A percentile compares a stretch with the other conserved stretches of the same genome.
Conservation (phyloP, 345 rosid genomes). For the Salix brachista region DNA sequence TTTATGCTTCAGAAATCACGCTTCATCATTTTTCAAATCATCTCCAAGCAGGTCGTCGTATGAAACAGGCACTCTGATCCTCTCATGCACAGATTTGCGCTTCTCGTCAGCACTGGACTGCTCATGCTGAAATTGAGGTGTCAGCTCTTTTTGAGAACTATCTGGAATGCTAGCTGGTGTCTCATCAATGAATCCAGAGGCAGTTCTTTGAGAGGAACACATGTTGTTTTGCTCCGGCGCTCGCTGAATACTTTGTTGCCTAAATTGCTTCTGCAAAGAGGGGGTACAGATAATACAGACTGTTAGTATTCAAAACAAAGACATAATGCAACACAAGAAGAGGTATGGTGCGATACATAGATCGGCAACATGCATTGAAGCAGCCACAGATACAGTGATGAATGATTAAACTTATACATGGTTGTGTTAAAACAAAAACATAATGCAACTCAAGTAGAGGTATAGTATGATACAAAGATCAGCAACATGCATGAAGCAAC, state of each 20-base stretch:
- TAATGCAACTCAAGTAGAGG: not conserved
- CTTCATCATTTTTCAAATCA: conserved; percentile 17
- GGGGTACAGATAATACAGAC: not conserved
- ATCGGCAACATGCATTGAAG: not conserved
- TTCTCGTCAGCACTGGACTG: conserved; percentile 34
- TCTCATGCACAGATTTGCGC: conserved; percentile 58
- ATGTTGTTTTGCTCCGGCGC: conserved; percentile 28
- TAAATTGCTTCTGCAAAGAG: conserved; percentile 76
- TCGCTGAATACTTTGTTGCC: conserved; percentile 39
- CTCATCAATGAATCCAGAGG: conserved; percentile 25
- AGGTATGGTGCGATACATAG: not conserved
- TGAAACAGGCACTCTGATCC: conserved; percentile 81
- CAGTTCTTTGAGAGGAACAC: conserved; percentile 28
- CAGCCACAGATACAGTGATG: not conserved
- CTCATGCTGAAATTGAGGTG: conserved; percentile 20
- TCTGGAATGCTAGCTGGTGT: conserved; percentile 19
- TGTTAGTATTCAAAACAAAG: not conserved
- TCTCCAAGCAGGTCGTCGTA: conserved; percentile 60
- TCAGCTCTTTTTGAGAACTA: conserved; percentile 13
- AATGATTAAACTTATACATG: not conserved
- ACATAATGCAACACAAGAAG: not conserved
- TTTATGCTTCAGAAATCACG: not conserved
- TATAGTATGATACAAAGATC: not conserved
- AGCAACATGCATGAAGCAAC: not conserved
- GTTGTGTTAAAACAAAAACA: not conserved